Evolutionary conservation across 148 eudicot species (phyloP).

Genomic region (Diospyros lotus): DNA sequence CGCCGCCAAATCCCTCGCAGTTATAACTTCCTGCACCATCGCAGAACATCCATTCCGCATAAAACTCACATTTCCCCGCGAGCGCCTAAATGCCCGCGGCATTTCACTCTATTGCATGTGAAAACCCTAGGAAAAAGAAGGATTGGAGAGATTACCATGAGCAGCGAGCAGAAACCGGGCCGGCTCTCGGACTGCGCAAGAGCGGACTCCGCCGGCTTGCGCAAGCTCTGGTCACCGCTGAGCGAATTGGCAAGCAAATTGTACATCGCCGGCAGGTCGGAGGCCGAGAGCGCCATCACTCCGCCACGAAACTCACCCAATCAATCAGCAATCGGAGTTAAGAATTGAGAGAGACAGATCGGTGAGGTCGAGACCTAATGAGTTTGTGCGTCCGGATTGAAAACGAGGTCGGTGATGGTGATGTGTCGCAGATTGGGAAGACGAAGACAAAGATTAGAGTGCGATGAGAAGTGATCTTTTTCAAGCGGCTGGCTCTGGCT

Average conservation of each 20-base stretch:
- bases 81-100: not conserved
- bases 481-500: conserved; percentile 11
- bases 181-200: conserved; percentile 80
- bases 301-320: not conserved
- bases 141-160: conserved; percentile 42
- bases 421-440: conserved; percentile 15
- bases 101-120: not conserved
- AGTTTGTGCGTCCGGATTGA: not conserved
- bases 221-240: conserved; percentile 52
- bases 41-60: conserved; percentile 7
- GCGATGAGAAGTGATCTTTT: conserved; percentile 1
- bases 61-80: not conserved
- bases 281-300: conserved; percentile 72
- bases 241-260: conserved; percentile 70
- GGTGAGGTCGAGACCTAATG: not conserved
- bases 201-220: conserved; percentile 77
- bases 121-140: conserved; percentile 30
- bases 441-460: not conserved
- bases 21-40: conserved; percentile 76
- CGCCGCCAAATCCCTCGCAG: conserved; percentile 67
- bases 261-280: conserved; percentile 86
- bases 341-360: not conserved
- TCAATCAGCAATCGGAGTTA: not conserved
- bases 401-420: conserved; percentile 1
- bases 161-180: conserved; percentile 90